These are phyloP conservation scores for Alliaria petiolata DNA, from an alignment of 345 rosid species.

Conservation along the genomic window DNA sequence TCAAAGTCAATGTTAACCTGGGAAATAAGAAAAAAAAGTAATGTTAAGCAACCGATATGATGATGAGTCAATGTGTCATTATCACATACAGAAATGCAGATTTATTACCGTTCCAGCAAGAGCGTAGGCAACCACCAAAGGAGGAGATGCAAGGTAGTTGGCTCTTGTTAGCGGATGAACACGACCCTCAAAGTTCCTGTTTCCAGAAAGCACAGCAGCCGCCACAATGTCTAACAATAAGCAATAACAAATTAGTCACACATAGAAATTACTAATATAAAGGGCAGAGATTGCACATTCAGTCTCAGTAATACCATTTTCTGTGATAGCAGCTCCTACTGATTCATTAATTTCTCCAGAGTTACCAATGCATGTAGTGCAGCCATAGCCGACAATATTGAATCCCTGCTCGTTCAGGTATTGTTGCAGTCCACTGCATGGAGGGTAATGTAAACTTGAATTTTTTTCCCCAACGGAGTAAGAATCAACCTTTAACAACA, in stretches of 20 bases:
- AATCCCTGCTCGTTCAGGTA: constrained; percentile 90
- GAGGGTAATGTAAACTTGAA: constrained; percentile 1
- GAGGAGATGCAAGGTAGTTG: constrained; percentile 94
- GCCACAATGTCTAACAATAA: constrained; percentile 73
- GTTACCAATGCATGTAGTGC: constrained; percentile 98
- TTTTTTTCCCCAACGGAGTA: not conserved
- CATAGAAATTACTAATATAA: not conserved
- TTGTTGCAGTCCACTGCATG: constrained; percentile 83
- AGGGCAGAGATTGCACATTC: not conserved
- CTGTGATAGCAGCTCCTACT: constrained; percentile 88
- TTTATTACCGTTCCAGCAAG: constrained; percentile 81
- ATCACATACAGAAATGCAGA: not conserved
- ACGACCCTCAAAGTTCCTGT: constrained; percentile 91
- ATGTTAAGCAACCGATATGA: not conserved
- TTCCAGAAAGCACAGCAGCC: constrained; percentile 90
- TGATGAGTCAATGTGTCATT: not conserved
- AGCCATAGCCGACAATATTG: constrained; percentile 93
- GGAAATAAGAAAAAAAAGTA: not conserved
- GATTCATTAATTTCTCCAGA: constrained; percentile 95
- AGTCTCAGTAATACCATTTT: constrained; percentile 58
- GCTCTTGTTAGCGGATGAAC: constrained; percentile 93
- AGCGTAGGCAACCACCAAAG: constrained; percentile 94
- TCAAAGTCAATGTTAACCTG: constrained; percentile 80
- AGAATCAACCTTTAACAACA: not conserved
- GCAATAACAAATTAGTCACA: constrained; percentile 1